Conservation (phyloP, 164 flowering plant genomes). For the Umbellularia californica region DNA sequence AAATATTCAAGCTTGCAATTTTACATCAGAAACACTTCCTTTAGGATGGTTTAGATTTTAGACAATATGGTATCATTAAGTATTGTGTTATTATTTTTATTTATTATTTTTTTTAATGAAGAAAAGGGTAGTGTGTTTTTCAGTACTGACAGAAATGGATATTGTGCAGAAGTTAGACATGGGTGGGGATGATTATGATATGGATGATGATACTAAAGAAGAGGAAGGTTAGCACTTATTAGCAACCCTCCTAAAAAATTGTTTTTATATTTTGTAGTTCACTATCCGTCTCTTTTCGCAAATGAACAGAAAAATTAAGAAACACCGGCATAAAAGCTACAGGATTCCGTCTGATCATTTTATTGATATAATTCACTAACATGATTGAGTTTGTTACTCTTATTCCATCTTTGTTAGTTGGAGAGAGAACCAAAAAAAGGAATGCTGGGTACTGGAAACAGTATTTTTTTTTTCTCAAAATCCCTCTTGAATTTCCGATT, state of each 20-base stretch:
- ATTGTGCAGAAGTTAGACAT: conserved; percentile 31
- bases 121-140: conserved; percentile 15
- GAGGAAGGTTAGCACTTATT: conserved; percentile 24
- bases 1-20: background rate
- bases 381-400: background rate
- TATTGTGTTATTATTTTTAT: no score
- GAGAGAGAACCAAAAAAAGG: background rate
- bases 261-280: background rate
- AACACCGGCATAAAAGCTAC: background rate
- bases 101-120: no score
- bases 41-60: background rate
- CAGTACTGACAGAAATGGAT: conserved; percentile 18
- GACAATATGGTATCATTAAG: background rate
- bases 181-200: conserved; percentile 37
- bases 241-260: background rate
- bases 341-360: background rate
- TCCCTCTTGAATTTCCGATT: background rate
- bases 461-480: no score
- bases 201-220: conserved; percentile 23
- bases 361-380: background rate
- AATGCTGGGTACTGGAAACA: background rate
- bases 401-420: background rate
- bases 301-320: background rate
- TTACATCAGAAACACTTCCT: background rate
- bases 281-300: background rate